Evolutionary conservation across 208 protist species (phyloP).

Genomic region (Entamoeba invadens): DNA sequence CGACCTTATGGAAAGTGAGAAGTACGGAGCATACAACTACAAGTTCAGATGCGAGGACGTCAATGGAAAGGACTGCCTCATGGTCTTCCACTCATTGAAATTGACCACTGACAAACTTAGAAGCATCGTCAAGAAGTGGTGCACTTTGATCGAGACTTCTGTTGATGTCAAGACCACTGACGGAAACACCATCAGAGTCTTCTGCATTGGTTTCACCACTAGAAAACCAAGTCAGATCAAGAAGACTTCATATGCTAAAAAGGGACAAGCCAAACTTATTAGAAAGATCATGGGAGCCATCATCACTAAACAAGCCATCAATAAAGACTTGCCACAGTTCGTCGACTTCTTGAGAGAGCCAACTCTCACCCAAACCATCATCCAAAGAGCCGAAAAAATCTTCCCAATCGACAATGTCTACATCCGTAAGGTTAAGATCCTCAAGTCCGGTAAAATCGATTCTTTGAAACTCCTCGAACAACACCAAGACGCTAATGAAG

Average conservation of each 20-base stretch:
- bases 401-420: constrained; percentile 86
- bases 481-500: neutral
- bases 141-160: constrained; percentile 79
- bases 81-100: constrained; percentile 90
- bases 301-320: constrained; percentile 61
- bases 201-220: constrained; percentile 90
- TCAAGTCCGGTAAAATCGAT: constrained; percentile 84
- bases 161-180: constrained; percentile 82
- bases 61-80: constrained; percentile 75
- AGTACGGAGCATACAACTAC: constrained; percentile 77
- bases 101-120: constrained; percentile 89
- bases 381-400: constrained; percentile 67
- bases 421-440: constrained; percentile 88
- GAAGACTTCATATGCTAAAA: constrained; percentile 89
- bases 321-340: constrained; percentile 67
- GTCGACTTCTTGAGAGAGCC: constrained; percentile 67
- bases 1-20: constrained; percentile 76
- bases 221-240: constrained; percentile 64
- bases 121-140: constrained; percentile 91
- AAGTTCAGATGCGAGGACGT: constrained; percentile 82
- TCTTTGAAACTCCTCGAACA: neutral
- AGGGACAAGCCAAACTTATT: constrained; percentile 70
- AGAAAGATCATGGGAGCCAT: constrained; percentile 78
- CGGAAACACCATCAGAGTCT: constrained; percentile 80
- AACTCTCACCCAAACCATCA: constrained; percentile 75